Evolutionary conservation across 129 eudicot genomes (phyloP).

Genomic region (Chrysanthemum seticuspe): DNA sequence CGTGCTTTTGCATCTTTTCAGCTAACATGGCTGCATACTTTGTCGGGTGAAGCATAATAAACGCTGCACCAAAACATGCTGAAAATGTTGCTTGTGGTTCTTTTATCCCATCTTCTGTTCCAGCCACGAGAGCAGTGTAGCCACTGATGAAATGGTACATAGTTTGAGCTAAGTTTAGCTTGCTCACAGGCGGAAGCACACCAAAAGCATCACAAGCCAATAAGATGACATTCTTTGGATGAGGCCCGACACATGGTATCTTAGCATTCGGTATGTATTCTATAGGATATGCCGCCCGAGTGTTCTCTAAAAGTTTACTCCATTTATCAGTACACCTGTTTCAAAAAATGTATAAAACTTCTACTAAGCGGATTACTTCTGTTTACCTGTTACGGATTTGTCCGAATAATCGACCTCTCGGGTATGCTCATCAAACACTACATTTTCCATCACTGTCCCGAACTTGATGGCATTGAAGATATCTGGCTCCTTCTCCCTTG

Average conservation of each 20-base stretch:
- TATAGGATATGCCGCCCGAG: constrained; percentile 94
- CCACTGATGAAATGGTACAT: constrained; percentile 99
- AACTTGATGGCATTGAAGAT: constrained; percentile 97
- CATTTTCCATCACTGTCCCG: constrained; percentile 94
- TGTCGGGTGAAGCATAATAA: constrained; percentile 95
- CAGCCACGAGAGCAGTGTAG: constrained; percentile 97
- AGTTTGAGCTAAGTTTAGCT: constrained; percentile 86
- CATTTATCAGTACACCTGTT: too few relatives aligned
- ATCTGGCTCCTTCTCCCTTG: constrained; percentile 94
- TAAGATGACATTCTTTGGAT: constrained; percentile 93
- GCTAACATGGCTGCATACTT: constrained; percentile 95
- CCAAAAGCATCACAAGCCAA: constrained; percentile 96
- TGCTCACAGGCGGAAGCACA: constrained; percentile 98
- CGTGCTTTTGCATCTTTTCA: constrained; percentile 85
- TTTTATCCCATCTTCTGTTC: constrained; percentile 91
- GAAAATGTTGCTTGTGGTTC: constrained; percentile 97
- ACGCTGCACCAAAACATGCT: constrained; percentile 97
- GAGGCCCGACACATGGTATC: constrained; percentile 88
- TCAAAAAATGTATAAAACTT: too few relatives aligned
- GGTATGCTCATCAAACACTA: constrained; percentile 85
- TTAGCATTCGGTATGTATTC: constrained; percentile 93
- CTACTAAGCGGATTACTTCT: too few relatives aligned
- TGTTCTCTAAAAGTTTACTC: constrained; percentile 46
- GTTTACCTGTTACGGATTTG: constrained; percentile 65
- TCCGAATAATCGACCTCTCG: constrained; percentile 77